Base-by-base conservation (phyloP, 2,329 filamentous ascomycete species). In the Coniochaeta sp. region DNA sequence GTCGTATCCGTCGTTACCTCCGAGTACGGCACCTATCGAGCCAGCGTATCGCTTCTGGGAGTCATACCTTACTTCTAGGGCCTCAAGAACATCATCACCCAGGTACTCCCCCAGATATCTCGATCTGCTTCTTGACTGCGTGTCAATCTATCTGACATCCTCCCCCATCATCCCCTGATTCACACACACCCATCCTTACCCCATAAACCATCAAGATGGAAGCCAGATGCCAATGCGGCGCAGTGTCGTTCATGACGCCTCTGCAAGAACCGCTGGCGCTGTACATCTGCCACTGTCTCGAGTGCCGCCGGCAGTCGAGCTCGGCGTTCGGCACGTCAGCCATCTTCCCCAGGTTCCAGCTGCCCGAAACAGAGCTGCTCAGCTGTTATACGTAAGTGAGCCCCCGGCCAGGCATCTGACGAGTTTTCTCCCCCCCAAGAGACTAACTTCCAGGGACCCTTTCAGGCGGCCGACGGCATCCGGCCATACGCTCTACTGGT, bases 271-370 rank as follows among this genome's bases (percentile, higher is more conserved):
- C 88, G 0, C 73, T 88, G 50, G 81, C 81, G n/a, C 74, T 89
- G 57, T 90, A 87, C 71, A 84, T 89, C 69, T 90, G 88, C 73
- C 88, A 90, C 74, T 90, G 88, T 71, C 73, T 77, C 59, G 81
- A 87, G 69, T 90, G 88, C 71, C 81, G 83, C 55, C 79, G 82
- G 60, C 87, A 89, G 74, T 84, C 85, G 32, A 77, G 83, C 59
- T 86, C 85, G 8, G 85, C 87, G 1, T 89, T 88, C 71, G 87
- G 87, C 30, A 83, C 86, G 34, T 87, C 85, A 38, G 87, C 87
- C 65, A 88, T 89, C 62, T 90, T 89, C 66, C 87, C 87, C 1
- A 77, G 77, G n/a, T 90, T 90, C 62, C 70, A 76, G 10, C 73
- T 89, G 30, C 83, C 85, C 0, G 71, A 72, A 40, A 73, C 69